phyloP scores from a whole-genome alignment of 129 eudicot genomes.

The Helianthus tuberosus region DNA sequence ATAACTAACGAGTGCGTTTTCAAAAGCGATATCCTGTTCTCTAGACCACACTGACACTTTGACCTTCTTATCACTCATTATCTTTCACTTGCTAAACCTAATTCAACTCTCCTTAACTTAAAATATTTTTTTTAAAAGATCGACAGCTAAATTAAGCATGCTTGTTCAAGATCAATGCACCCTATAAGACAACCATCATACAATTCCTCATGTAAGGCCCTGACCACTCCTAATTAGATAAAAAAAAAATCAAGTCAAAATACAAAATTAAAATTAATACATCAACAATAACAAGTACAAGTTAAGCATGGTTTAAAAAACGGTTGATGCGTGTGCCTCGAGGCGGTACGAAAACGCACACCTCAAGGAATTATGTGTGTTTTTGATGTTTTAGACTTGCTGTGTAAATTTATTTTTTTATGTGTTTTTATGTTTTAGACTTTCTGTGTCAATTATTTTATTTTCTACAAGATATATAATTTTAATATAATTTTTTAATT shows the following conservation, averaged over 20 bases:
- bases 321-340: too few relatives aligned
- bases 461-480: too few relatives aligned
- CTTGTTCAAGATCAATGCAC: constrained; percentile 15
- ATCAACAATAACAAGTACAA: constrained; percentile 10
- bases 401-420: too few relatives aligned
- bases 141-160: neutral
- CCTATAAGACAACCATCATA: constrained; percentile 17
- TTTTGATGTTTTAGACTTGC: too few relatives aligned
- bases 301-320: neutral
- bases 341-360: too few relatives aligned
- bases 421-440: too few relatives aligned
- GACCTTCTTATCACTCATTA: constrained; percentile 52
- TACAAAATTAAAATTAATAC: neutral
- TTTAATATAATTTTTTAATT: too few relatives aligned
- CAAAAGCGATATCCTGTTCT: constrained; percentile 82
- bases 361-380: too few relatives aligned
- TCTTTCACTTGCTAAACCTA: constrained; percentile 25
- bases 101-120: constrained; percentile 18
- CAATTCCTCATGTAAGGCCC: constrained; percentile 19
- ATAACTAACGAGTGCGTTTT: constrained; percentile 70
- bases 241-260: constrained; percentile 20
- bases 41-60: constrained; percentile 64
- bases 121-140: neutral
- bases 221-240: constrained; percentile 22
- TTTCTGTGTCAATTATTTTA: too few relatives aligned